Evolutionary conservation across 306 rosid species (phyloP), one percentile per base, ranked within the genome.

Genomic region (Glycine tomentella): DNA sequence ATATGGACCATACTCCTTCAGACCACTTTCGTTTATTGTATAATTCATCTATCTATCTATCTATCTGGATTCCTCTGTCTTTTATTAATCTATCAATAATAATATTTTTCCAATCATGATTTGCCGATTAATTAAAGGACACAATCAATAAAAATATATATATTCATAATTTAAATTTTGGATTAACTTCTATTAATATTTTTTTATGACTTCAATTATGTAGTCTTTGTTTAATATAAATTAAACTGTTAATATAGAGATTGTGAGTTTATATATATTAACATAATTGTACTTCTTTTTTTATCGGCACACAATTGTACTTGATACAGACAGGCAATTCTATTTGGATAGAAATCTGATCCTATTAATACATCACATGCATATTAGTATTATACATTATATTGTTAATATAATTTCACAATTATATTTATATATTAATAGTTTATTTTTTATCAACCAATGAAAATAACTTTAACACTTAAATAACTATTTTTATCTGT

Each of bases 1-100:
- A 74, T 44, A 63, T 84, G 78, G 77, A 75, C 59, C 72, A 58
- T 75, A 58, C 53, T 46, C 78, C 33, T 69, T 56, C 58, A 56
- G 11, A 53, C 50, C 2, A 40, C 11, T 6, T 16, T 48, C 13
- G 3, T 34, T 59, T 16, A 17, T 33, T 53, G 9, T 61, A 34
- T 14, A 25, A 6, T 76, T 49, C 50, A 48, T 17, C 8, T 16
- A 17, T 67, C 75, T 59, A n/a, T n/a, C n/a, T n/a, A 44, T 53
- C 74, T 65, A 2, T 25, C 31, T 25, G 2, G 50, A 65, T 66
- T 45, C 78, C 65, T 58, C 6, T 67, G 11, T 66, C 33, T 51
- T 67, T 55, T 3, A 8, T 55, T 40, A 50, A 9, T 62, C 40
- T 51, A 52, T 63, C 72, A 42, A 8, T 50, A 63, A 31, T 14